Evolutionary conservation across 805 yeast species (phyloP).

Genomic region (Ogataea naganishii): DNA sequence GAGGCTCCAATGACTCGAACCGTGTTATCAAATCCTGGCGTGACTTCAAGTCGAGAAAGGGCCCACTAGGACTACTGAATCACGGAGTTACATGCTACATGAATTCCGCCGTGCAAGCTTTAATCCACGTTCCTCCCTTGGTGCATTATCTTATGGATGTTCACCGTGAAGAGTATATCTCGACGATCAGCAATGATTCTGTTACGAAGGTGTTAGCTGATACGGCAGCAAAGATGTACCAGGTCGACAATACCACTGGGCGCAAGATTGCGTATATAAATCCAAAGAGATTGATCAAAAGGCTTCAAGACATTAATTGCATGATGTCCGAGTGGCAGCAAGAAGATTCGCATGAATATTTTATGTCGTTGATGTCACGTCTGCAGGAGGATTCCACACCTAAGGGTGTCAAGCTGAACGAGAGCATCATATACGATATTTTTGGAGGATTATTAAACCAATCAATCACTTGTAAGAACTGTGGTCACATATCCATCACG

Average conservation of each 20-base stretch:
- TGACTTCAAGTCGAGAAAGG: conserved; percentile 36
- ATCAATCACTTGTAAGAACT: conserved; percentile 71
- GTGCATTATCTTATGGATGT: conserved; percentile 75
- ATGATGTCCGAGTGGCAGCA: conserved; percentile 98
- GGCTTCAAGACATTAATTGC: conserved; percentile 79
- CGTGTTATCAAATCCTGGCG: conserved; percentile 70
- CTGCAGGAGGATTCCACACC: conserved; percentile 92
- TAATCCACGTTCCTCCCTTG: conserved; percentile 86
- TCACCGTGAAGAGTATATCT: conserved; percentile 40
- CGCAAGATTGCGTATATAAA: conserved; percentile 43
- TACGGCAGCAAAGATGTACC: conserved; percentile 63
- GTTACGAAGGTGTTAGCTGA: conserved; percentile 64
- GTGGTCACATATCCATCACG: conserved; percentile 79
- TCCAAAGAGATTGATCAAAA: conserved; percentile 64
- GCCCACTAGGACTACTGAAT: conserved; percentile 71
- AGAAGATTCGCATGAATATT: conserved; percentile 96
- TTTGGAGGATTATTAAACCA: conserved; percentile 90
- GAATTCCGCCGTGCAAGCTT: conserved; percentile 88
- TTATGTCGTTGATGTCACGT: conserved; percentile 82
- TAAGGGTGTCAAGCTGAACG: conserved; percentile 72
- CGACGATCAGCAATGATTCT: conserved; percentile 40
- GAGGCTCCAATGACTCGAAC: conserved; percentile 51
- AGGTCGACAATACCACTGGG: conserved; percentile 31
- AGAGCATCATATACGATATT: conserved; percentile 80
- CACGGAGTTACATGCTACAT: conserved; percentile 96